phyloP scores from a whole-genome alignment of 352 stramenopile species.

The Globisporangium barbulae region DNA sequence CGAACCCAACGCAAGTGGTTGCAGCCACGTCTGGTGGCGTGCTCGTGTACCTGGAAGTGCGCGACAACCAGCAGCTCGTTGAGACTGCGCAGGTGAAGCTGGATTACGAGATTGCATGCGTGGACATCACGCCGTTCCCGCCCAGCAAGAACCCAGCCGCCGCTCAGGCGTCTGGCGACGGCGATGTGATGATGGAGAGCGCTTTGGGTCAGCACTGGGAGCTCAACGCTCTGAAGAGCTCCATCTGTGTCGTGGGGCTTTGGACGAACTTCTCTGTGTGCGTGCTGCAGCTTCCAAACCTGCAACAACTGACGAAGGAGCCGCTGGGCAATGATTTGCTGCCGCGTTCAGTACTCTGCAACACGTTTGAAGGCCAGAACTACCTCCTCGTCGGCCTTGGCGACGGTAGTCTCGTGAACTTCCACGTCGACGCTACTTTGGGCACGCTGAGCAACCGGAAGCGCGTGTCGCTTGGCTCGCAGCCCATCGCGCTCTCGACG shows the following conservation, averaged over 20 bases:
- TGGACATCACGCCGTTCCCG: constrained; percentile 82
- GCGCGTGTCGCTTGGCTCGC: constrained; percentile 93
- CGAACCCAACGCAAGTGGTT: constrained; percentile 91
- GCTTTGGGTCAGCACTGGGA: constrained; percentile 50
- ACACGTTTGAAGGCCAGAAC: constrained; percentile 78
- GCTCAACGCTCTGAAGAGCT: constrained; percentile 38
- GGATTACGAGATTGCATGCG: constrained; percentile 94
- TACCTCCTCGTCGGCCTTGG: constrained; percentile 97
- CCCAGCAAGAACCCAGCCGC: constrained; percentile 1
- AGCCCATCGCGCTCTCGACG: constrained; percentile 92
- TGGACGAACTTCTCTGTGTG: constrained; percentile 94
- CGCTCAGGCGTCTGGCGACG: constrained; percentile 17
- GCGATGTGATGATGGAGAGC: constrained; percentile 61
- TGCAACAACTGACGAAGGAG: constrained; percentile 66
- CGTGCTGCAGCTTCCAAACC: constrained; percentile 75
- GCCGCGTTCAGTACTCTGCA: constrained; percentile 86
- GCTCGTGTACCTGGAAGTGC: constrained; percentile 88
- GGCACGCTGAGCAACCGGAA: constrained; percentile 79
- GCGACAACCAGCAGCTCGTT: constrained; percentile 48
- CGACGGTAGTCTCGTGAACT: constrained; percentile 94
- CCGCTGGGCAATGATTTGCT: constrained; percentile 79
- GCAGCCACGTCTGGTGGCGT: constrained; percentile 89
- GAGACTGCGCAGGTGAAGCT: constrained; percentile 72
- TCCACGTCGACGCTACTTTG: constrained; percentile 60
- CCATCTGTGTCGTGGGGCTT: constrained; percentile 82